phyloP scores from a whole-genome alignment of 805 yeast genomes.

The Cyberlindnera bimundalis region DNA sequence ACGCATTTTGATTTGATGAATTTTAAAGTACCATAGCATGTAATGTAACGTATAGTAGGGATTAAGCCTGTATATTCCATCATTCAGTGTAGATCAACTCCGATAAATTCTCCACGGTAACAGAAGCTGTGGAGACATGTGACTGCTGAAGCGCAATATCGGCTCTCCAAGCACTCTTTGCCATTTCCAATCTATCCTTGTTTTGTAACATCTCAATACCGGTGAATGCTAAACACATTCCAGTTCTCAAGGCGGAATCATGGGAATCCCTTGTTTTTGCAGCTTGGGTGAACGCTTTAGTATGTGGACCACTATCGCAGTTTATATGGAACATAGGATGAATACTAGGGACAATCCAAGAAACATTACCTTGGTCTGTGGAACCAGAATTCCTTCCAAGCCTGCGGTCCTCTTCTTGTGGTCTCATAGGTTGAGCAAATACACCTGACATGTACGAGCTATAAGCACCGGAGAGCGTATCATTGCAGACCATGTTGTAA shows the following conservation, averaged over 20 bases:
- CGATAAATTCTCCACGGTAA: not conserved
- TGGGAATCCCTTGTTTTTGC: constrained; percentile 4
- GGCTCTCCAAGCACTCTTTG: not conserved
- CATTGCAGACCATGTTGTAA: constrained; percentile 11
- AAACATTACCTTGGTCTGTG: constrained; percentile 11
- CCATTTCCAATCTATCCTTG: not conserved
- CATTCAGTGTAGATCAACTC: not conserved
- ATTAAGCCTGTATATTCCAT: too few species aligned
- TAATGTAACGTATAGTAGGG: too few species aligned
- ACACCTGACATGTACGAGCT: constrained; percentile 1
- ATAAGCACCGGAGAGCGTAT: not conserved
- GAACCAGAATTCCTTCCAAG: constrained; percentile 1
- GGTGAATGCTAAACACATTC: constrained; percentile 2
- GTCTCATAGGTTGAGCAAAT: constrained; percentile 1
- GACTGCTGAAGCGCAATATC: not conserved
- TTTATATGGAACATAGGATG: constrained; percentile 8
- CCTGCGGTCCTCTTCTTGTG: constrained; percentile 1
- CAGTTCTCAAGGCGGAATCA: constrained; percentile 6
- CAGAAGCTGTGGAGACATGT: not conserved
- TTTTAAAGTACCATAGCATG: too few species aligned
- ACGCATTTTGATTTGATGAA: too few species aligned
- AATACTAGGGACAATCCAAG: constrained; percentile 8
- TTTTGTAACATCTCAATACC: not conserved
- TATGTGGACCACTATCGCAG: constrained; percentile 7
- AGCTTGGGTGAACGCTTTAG: constrained; percentile 5